A percentile compares a stretch with the other conserved stretches of the same genome.
These are phyloP conservation scores for Fusarium torreyae DNA, from an alignment of 2,329 filamentous ascomycete species.

Conservation along the genomic window DNA sequence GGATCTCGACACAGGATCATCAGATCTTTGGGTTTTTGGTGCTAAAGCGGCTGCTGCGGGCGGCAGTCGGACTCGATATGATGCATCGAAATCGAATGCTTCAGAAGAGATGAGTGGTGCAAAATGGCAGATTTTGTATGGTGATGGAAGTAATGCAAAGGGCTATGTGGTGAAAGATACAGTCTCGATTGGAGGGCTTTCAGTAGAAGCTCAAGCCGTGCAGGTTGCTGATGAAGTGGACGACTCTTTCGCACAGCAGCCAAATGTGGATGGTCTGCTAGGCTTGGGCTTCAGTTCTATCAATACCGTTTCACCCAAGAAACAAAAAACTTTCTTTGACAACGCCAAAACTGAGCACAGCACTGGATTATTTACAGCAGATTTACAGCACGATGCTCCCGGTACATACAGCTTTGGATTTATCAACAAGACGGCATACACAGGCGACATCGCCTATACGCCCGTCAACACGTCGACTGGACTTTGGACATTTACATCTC, in stretches of 20 bases:
- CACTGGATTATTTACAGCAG: conserved; percentile 74
- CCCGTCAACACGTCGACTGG: conserved; percentile 72
- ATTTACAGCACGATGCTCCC: conserved; percentile 68
- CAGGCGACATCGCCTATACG: conserved; percentile 73
- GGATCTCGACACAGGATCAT: conserved; percentile 64
- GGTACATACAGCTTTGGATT: conserved; percentile 83
- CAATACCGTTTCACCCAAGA: conserved; percentile 59
- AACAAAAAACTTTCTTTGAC: conserved; percentile 62
- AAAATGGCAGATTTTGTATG: conserved; percentile 61
- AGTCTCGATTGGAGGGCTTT: conserved; percentile 61
- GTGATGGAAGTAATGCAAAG: conserved; percentile 61
- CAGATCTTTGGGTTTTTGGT: conserved; percentile 66
- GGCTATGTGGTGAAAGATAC: conserved; percentile 62
- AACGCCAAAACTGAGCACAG: conserved; percentile 47
- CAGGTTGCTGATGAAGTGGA: conserved; percentile 61
- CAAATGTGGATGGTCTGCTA: conserved; percentile 60
- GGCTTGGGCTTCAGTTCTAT: conserved; percentile 61
- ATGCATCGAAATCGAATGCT: conserved; percentile 57
- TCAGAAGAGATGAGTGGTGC: conserved; percentile 56
- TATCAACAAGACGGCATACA: conserved; percentile 75
- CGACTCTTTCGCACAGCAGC: conserved; percentile 56
- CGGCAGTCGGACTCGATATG: conserved; percentile 58
- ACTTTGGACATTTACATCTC: conserved; percentile 72
- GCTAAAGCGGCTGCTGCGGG: conserved; percentile 58
- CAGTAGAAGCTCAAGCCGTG: conserved; percentile 59